These are phyloP conservation scores for Begonia fuchsioides DNA, from an alignment of 306 rosid genomes.

Conservation along the genomic window DNA sequence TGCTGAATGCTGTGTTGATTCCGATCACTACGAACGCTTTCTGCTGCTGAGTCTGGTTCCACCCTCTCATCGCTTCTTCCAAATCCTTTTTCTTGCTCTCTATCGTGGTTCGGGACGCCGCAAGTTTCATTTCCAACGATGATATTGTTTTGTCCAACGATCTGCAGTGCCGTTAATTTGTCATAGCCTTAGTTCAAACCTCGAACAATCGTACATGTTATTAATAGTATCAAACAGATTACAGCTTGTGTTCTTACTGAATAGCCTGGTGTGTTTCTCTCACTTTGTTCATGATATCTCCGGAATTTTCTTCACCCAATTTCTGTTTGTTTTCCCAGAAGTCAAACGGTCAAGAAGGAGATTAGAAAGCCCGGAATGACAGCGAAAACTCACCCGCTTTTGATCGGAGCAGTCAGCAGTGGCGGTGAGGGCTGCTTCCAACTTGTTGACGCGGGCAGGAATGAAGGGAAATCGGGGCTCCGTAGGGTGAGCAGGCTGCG, in stretches of 20 bases:
- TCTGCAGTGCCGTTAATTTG: slow-evolving; percentile 12
- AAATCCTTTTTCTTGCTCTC: slow-evolving; percentile 10
- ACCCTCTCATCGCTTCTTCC: slow-evolving; percentile 3
- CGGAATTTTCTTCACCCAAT: slow-evolving; percentile 41
- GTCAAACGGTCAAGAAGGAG: too few species aligned
- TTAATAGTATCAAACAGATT: too few species aligned
- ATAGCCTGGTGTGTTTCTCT: slow-evolving; percentile 72
- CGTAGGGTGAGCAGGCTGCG: slow-evolving; percentile 16
- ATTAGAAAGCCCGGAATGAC: not conserved
- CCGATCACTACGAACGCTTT: slow-evolving; percentile 82
- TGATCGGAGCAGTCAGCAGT: slow-evolving; percentile 19
- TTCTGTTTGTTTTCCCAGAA: slow-evolving; percentile 23
- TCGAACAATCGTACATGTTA: too few species aligned
- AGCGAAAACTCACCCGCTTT: slow-evolving; percentile 21
- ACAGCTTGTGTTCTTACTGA: slow-evolving; percentile 20
- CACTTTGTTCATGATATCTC: slow-evolving; percentile 54
- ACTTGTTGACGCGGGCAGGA: slow-evolving; percentile 6
- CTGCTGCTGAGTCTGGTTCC: slow-evolving; percentile 11
- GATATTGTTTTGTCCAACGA: slow-evolving; percentile 65
- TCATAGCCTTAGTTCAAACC: too few species aligned
- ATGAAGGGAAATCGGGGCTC: slow-evolving; percentile 10
- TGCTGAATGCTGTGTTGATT: slow-evolving; percentile 82
- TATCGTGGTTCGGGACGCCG: slow-evolving; percentile 23
- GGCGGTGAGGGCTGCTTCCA: not conserved
- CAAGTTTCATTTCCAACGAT: slow-evolving; percentile 54